Evolutionary conservation across 2,329 filamentous ascomycete genomes (phyloP).

Genomic region (Fusarium tanahbumbuense): DNA sequence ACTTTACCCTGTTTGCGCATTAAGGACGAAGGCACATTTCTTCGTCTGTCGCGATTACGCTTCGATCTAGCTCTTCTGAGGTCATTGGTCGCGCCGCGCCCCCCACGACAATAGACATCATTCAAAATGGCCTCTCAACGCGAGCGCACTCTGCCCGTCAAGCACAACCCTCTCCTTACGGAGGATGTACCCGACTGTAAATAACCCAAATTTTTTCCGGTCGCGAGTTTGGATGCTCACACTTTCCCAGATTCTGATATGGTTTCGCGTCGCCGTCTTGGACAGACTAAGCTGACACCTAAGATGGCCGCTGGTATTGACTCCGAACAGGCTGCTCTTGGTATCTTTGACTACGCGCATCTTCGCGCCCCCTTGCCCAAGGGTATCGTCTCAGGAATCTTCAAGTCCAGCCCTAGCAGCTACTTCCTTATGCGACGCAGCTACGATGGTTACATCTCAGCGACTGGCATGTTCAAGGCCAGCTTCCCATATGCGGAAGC

Average conservation of each 20-base stretch:
- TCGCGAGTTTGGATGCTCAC: constrained; percentile 43
- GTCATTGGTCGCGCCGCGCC: constrained; percentile 42
- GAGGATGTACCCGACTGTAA: constrained; percentile 73
- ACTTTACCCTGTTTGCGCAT: constrained; percentile 32
- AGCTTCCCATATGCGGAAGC: constrained; percentile 82
- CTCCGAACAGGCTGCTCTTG: constrained; percentile 77
- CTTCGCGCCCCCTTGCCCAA: constrained; percentile 92
- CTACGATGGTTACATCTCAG: constrained; percentile 84
- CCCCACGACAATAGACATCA: constrained; percentile 46
- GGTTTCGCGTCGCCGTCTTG: constrained; percentile 85
- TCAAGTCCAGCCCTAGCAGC: constrained; percentile 86
- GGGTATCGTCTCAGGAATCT: constrained; percentile 92
- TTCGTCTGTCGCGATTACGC: constrained; percentile 26
- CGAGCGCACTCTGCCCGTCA: constrained; percentile 65
- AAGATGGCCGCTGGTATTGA: constrained; percentile 83
- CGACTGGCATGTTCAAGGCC: constrained; percentile 93
- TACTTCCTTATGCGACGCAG: constrained; percentile 97
- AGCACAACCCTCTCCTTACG: constrained; percentile 74
- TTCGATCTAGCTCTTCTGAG: constrained; percentile 32
- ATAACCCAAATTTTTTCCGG: constrained; percentile 4
- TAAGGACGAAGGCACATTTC: constrained; percentile 1
- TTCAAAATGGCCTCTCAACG: constrained; percentile 54
- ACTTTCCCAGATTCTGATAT: constrained; percentile 72
- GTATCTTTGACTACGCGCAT: constrained; percentile 95
- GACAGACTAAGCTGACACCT: constrained; percentile 89